These are phyloP conservation scores for Sarocladium strictum DNA, from an alignment of 2,329 filamentous ascomycete species.

Conservation along the genomic window DNA sequence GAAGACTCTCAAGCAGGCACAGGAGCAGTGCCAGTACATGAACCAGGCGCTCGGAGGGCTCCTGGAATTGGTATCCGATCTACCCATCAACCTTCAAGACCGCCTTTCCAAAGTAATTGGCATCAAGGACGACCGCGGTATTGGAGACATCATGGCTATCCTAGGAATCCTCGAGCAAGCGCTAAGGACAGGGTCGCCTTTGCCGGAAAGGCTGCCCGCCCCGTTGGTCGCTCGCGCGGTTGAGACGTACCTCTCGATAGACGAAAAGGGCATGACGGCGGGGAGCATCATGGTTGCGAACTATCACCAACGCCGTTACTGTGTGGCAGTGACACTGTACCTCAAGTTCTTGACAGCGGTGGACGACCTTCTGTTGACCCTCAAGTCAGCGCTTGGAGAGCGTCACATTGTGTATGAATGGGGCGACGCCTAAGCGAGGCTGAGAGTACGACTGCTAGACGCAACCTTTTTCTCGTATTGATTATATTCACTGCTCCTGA, in stretches of 20 bases:
- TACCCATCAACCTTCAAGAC: conserved; percentile 33
- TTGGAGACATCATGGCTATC: conserved; percentile 46
- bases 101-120: conserved; percentile 32
- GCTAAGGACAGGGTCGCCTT: conserved; percentile 38
- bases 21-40: conserved; percentile 24
- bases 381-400: conserved; percentile 39
- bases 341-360: conserved; percentile 34
- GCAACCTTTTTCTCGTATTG: too few species aligned
- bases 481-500: too few species aligned
- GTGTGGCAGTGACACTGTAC: conserved; percentile 38
- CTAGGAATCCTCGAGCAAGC: conserved; percentile 39
- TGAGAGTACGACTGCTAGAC: too few species aligned
- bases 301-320: conserved; percentile 38
- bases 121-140: conserved; percentile 34
- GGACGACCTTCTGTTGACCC: conserved; percentile 37
- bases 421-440: conserved; percentile 14
- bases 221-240: conserved; percentile 34
- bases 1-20: conserved; percentile 21
- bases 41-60: conserved; percentile 27
- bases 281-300: conserved; percentile 16
- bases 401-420: conserved; percentile 25
- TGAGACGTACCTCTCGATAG: conserved; percentile 25
- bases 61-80: conserved; percentile 24
- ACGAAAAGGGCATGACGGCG: neutral
- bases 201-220: conserved; percentile 41